A percentile compares a stretch with the other conserved stretches of the same genome.
phyloP scores from a whole-genome alignment of 768 basidiomycete genomes.

The Chalciporus chontae region DNA sequence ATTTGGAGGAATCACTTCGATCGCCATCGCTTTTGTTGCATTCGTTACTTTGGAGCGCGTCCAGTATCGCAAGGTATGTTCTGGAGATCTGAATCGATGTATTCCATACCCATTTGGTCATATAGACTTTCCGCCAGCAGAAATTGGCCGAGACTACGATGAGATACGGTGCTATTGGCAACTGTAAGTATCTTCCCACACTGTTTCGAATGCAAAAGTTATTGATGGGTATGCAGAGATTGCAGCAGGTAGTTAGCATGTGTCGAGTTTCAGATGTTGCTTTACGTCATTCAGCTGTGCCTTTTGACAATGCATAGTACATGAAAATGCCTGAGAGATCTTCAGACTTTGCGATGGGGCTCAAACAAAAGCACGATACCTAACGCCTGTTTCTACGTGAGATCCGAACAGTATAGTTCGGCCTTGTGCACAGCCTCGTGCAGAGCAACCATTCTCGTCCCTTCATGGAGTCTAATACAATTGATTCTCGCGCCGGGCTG shows the following conservation, averaged over 20 bases:
- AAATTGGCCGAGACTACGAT: constrained; percentile 66
- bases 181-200: constrained; percentile 12
- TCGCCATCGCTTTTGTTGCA: constrained; percentile 76
- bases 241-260: not conserved
- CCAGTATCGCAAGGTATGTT: constrained; percentile 74
- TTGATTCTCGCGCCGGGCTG: constrained; percentile 17
- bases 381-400: constrained; percentile 3
- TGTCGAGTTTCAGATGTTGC: constrained; percentile 6
- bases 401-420: not conserved
- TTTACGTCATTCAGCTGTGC: not conserved
- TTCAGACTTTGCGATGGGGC: not conserved
- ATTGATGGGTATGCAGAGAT: not conserved
- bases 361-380: too few relatives aligned
- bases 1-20: constrained; percentile 81
- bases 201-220: not conserved
- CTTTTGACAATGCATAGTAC: not conserved
- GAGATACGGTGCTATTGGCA: constrained; percentile 56
- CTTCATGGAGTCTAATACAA: constrained; percentile 12
- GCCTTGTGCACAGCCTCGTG: too few relatives aligned
- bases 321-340: too few relatives aligned
- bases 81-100: constrained; percentile 4
- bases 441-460: not conserved
- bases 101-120: constrained; percentile 4
- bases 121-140: constrained; percentile 69
- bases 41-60: constrained; percentile 86